phyloP scores from a whole-genome alignment of 352 stramenopile species.

The Globisporangium barbulae region DNA sequence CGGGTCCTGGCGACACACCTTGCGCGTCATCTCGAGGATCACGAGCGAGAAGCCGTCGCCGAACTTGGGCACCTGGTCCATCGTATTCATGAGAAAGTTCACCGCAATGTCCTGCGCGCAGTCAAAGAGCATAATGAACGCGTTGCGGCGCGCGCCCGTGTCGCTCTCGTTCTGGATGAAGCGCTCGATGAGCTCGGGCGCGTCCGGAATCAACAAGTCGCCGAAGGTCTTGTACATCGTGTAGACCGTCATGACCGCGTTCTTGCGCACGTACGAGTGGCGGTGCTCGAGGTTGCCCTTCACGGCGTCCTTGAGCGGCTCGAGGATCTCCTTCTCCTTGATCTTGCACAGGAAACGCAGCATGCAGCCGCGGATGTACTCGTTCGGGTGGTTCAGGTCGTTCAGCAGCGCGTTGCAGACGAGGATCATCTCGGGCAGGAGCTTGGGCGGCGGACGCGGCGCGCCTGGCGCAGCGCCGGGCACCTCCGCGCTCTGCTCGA shows the following conservation, averaged over 20 bases:
- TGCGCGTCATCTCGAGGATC: slow-evolving; percentile 98
- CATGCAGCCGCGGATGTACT: slow-evolving; percentile 99
- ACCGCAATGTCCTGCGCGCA: slow-evolving; percentile 96
- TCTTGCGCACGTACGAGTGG: slow-evolving; percentile 99
- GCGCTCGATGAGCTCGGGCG: slow-evolving; percentile 95
- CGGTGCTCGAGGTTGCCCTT: slow-evolving; percentile 98
- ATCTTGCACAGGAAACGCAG: slow-evolving; percentile 99
- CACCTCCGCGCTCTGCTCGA: slow-evolving; percentile 73
- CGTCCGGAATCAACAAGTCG: slow-evolving; percentile 95
- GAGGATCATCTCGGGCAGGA: slow-evolving; percentile 99
- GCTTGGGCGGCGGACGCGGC: slow-evolving; percentile 77
- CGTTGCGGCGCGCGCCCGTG: slow-evolving; percentile 93
- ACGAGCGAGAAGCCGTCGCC: slow-evolving; percentile 99
- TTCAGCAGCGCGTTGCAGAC: slow-evolving; percentile 99
- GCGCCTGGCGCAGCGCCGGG: slow-evolving; percentile 23
- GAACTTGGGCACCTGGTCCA: slow-evolving; percentile 94
- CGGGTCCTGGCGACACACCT: slow-evolving; percentile 97
- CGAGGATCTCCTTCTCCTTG: slow-evolving; percentile 95
- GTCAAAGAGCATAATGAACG: slow-evolving; percentile 99
- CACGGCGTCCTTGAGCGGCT: slow-evolving; percentile 88
- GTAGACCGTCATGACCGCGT: slow-evolving; percentile 98
- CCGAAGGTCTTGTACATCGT: slow-evolving; percentile 97
- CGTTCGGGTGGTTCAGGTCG: slow-evolving; percentile 99
- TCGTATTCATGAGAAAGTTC: slow-evolving; percentile 96
- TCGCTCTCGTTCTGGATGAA: slow-evolving; percentile 96